Evolutionary conservation across 2,329 filamentous ascomycete genomes (phyloP).

Genomic region (Apiospora hydei): DNA sequence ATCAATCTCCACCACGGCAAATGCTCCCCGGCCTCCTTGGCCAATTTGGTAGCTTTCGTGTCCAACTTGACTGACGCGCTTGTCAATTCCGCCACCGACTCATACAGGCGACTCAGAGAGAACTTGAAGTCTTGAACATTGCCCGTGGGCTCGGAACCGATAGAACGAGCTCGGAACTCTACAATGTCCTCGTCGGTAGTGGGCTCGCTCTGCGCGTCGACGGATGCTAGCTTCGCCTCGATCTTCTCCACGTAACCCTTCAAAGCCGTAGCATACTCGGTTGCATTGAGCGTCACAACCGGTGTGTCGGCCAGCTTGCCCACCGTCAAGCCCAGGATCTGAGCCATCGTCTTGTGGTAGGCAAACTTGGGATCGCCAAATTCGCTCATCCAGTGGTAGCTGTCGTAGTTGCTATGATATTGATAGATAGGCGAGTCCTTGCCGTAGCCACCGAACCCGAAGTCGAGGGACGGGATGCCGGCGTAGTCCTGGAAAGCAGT

Average conservation of each 20-base stretch:
- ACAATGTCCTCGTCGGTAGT: slow-evolving; percentile 41
- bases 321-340: slow-evolving; percentile 68
- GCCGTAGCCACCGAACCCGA: slow-evolving; percentile 59
- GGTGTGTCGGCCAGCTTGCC: slow-evolving; percentile 68
- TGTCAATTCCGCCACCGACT: slow-evolving; percentile 43
- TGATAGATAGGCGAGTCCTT: slow-evolving; percentile 69
- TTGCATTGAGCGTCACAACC: slow-evolving; percentile 69
- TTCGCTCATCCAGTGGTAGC: slow-evolving; percentile 85
- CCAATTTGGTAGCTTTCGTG: slow-evolving; percentile 48
- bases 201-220: slow-evolving; percentile 32
- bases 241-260: slow-evolving; percentile 59
- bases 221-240: slow-evolving; percentile 54
- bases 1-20: slow-evolving; percentile 84
- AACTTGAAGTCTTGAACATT: slow-evolving; percentile 49
- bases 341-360: slow-evolving; percentile 72
- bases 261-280: slow-evolving; percentile 68
- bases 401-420: slow-evolving; percentile 93
- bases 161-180: slow-evolving; percentile 36
- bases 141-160: slow-evolving; percentile 38
- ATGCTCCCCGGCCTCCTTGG: slow-evolving; percentile 49
- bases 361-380: slow-evolving; percentile 75
- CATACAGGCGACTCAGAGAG: slow-evolving; percentile 48
- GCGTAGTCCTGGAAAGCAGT: slow-evolving; percentile 78
- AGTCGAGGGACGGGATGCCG: slow-evolving; percentile 70
- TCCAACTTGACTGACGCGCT: slow-evolving; percentile 54